phyloP scores from a whole-genome alignment of 129 eudicot species.

The Artemisia tridentata region DNA sequence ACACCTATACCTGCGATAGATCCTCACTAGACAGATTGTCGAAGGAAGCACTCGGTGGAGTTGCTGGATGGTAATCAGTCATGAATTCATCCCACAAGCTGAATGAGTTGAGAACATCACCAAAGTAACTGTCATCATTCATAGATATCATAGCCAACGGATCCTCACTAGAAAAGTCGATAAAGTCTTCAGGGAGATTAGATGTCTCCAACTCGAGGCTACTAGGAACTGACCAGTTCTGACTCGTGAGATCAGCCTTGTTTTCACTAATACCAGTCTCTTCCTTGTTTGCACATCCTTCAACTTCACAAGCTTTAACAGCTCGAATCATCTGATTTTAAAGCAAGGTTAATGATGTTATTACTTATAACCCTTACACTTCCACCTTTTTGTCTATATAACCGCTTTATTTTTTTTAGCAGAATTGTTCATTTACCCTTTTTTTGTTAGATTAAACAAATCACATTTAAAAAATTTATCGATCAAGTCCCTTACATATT shows the following conservation, averaged over 20 bases:
- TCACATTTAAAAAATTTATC: background rate
- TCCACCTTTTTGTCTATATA: too few relatives aligned
- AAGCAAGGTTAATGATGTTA: too few relatives aligned
- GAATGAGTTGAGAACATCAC: constrained; percentile 37
- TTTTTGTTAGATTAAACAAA: too few relatives aligned
- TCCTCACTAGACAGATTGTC: constrained; percentile 48
- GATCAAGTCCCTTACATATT: too few relatives aligned
- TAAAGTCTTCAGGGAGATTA: background rate
- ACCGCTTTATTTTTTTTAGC: too few relatives aligned
- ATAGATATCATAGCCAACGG: constrained; percentile 22
- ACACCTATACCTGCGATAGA: constrained; percentile 24
- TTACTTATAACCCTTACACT: too few relatives aligned
- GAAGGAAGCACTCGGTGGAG: constrained; percentile 33
- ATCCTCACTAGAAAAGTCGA: constrained; percentile 26
- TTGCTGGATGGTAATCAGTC: constrained; percentile 34
- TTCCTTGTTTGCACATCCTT: constrained; percentile 4
- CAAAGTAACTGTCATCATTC: constrained; percentile 43
- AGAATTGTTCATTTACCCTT: too few relatives aligned
- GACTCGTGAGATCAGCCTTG: constrained; percentile 7
- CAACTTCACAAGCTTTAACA: constrained; percentile 39
- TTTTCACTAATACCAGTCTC: background rate
- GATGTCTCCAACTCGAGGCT: too few relatives aligned
- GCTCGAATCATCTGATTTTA: constrained; percentile 54
- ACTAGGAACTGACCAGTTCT: too few relatives aligned
- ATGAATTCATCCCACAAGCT: constrained; percentile 45